Percentiles rank a stretch among this genome's conserved stretches.
These are phyloP conservation scores for Fraxinus excelsior DNA, from an alignment of 257 asterid genomes.

Conservation along the genomic window DNA sequence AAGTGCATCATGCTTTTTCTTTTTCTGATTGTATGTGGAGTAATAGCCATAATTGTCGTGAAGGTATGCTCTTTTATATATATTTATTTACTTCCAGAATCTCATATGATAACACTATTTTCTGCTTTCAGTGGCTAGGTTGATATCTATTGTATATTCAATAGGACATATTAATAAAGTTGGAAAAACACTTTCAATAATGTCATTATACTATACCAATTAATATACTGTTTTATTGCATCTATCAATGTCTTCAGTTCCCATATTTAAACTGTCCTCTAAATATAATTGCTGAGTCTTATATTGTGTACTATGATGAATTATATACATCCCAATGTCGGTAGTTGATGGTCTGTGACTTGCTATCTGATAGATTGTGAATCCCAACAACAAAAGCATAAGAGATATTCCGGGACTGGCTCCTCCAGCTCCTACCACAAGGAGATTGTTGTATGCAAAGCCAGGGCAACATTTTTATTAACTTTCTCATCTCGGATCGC, in stretches of 20 bases:
- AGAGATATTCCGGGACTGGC: slow-evolving; percentile 96
- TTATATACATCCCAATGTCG: neutral
- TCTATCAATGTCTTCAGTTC: neutral
- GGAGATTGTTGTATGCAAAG: slow-evolving; percentile 69
- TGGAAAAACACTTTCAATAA: neutral
- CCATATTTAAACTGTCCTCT: neutral
- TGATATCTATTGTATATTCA: neutral
- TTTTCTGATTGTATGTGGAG: slow-evolving; percentile 84
- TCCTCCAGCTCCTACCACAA: slow-evolving; percentile 89
- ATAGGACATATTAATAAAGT: neutral
- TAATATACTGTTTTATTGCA: neutral
- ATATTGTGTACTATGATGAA: neutral
- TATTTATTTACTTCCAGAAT: neutral
- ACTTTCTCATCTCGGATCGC: slow-evolving; percentile 18
- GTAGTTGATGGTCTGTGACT: slow-evolving; percentile 25
- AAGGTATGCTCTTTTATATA: slow-evolving; percentile 52
- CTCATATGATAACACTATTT: neutral
- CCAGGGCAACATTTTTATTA: slow-evolving; percentile 34
- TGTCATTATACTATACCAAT: too few relatives aligned
- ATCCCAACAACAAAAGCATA: slow-evolving; percentile 81
- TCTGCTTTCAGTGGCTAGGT: neutral
- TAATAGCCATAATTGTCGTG: slow-evolving; percentile 78
- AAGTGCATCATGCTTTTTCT: slow-evolving; percentile 94
- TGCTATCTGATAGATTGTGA: slow-evolving; percentile 58
- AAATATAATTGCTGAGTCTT: neutral